A percentile compares a stretch with the other conserved stretches of the same genome.
phyloP scores from a whole-genome alignment of 176 grass and related monocot genomes.

The Carex littledalei region DNA sequence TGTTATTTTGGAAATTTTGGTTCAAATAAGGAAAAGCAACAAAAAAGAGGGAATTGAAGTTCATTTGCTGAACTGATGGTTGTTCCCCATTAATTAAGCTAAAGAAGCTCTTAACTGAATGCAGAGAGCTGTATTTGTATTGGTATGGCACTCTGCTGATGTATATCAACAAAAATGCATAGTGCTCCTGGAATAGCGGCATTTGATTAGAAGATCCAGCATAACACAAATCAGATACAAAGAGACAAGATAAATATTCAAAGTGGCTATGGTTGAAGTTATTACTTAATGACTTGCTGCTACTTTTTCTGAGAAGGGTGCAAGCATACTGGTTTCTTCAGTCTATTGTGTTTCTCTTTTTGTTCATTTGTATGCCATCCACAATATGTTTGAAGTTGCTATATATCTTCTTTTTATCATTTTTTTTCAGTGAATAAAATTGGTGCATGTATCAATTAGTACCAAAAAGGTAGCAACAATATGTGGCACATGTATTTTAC shows the following conservation, averaged over 20 bases:
- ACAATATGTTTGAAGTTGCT: background rate
- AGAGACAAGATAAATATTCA: background rate
- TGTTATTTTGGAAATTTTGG: background rate
- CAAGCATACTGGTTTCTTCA: background rate
- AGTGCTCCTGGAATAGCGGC: background rate
- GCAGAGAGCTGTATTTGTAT: background rate
- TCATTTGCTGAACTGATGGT: background rate
- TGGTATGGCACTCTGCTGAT: background rate
- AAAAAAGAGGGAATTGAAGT: background rate
- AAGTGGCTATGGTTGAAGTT: background rate
- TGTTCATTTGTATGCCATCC: background rate
- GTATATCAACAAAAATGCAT: background rate
- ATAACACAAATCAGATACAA: background rate
- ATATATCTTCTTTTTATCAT: background rate
- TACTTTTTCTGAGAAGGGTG: background rate
- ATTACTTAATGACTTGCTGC: background rate
- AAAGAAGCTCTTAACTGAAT: background rate
- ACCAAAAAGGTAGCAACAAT: background rate
- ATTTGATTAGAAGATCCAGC: background rate
- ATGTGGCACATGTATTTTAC: background rate
- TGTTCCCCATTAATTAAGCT: background rate
- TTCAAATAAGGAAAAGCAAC: background rate
- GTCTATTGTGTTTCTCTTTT: background rate
- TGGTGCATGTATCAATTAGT: background rate
- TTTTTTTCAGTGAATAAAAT: background rate